Base-by-base conservation (phyloP, 768 basidiomycete species). In the Lentinula sp. region DNA sequence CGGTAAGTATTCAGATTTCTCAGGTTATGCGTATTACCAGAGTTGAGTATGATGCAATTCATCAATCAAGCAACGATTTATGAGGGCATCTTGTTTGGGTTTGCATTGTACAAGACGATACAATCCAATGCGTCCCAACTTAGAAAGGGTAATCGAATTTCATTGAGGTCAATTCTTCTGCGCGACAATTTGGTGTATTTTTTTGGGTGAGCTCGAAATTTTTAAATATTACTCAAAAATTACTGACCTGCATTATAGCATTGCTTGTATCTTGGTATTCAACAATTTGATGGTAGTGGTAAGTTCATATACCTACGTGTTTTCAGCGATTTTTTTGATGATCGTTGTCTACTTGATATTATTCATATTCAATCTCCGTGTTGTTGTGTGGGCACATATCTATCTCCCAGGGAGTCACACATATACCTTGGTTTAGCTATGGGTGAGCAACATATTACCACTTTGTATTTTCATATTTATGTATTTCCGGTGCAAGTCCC, bases 371-470 rank as follows among this genome's bases (percentile, higher is more conserved):
- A 28, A 28, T 28, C 28, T 28, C 28, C 28, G 28, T 28, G 28
- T 28, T 28, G 28, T 28, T 28, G 28, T 28, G 28, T 28, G 28
- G 2, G 28, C 28, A 34, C 28, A 53, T n/a, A 35, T 53, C 34
- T 4, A 7, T n/a, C 23, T 8, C 18, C 16, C 31, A 80, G 78
- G 76, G 74, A 15, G 63, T 75, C 1, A 79, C 78, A 0, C 70
- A 70, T 45, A 79, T 81, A 46, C 80, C 79, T 1, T 82, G 80
- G 80, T 80, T 82, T 58, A 77, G 80, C 60, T 79, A 78, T 63
- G 75, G 70, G 76, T 75, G 62, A 35, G 72, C 28, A 28, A 28
- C 28, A 3, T 2, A 28, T 28, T 28, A 28, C 3, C 7, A 13
- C n/a, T 13, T 37, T 13, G 16, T 23, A 31, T 9, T 32, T 10